Evolutionary conservation across 1,284 basidiomycete species (phyloP).

Genomic region (Tylopilus sp.): DNA sequence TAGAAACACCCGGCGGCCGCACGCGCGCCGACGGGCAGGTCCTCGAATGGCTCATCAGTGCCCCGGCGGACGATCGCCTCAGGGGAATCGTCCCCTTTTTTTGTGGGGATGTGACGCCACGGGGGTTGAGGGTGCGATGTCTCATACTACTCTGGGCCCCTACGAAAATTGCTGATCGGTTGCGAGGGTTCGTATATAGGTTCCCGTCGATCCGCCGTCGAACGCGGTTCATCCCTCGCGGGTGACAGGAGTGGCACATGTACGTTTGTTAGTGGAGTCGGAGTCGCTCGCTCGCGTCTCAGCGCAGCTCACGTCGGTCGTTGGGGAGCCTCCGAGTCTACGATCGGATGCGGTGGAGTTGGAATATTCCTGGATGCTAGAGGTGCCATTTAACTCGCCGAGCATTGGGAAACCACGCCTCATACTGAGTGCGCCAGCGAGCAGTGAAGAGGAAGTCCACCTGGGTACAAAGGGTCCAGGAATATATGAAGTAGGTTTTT

Average conservation of each 20-base stretch:
- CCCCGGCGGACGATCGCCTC: constrained; percentile 30
- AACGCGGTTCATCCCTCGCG: constrained; percentile 47
- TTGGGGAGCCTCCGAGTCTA: constrained; percentile 45
- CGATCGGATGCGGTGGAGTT: constrained; percentile 5
- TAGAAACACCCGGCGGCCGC: constrained; percentile 49
- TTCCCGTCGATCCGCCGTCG: constrained; percentile 43
- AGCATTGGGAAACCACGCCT: constrained; percentile 27
- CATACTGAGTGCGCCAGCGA: constrained; percentile 36
- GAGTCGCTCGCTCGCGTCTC: constrained; percentile 31
- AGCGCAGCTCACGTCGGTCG: constrained; percentile 42
- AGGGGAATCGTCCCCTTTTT: constrained; percentile 58
- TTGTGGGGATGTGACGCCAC: constrained; percentile 65
- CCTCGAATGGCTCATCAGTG: constrained; percentile 56
- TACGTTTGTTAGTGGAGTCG: constrained; percentile 39
- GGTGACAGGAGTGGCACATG: constrained; percentile 44
- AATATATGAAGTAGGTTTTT: constrained; percentile 51
- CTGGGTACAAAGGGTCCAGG: constrained; percentile 36
- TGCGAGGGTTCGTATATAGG: constrained; percentile 33
- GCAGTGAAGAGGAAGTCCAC: constrained; percentile 37
- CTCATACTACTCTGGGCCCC: neutral
- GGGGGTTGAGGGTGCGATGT: constrained; percentile 47
- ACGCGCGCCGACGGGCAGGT: constrained; percentile 48
- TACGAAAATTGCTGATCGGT: neutral
- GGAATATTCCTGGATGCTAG: constrained; percentile 37
- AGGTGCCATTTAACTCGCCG: constrained; percentile 21